A percentile compares a stretch with the other conserved stretches of the same genome.
phyloP scores from a whole-genome alignment of 1,284 basidiomycete species.

The Hemileia vastatrix region DNA sequence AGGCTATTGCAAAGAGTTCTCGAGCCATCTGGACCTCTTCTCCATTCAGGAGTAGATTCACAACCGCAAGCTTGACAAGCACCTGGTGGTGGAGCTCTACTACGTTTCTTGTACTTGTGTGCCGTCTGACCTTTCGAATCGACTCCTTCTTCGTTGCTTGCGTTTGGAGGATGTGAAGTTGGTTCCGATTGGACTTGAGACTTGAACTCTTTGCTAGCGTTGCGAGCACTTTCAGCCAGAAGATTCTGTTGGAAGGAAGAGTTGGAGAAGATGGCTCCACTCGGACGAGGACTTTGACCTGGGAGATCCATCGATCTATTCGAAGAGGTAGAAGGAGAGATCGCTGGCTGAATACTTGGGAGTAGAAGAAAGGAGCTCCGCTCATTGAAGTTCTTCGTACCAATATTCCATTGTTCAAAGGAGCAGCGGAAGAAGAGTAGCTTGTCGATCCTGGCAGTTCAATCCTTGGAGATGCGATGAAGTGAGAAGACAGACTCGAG shows the following conservation, averaged over 20 bases:
- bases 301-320: no score
- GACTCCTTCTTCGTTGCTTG: background rate
- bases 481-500: no score
- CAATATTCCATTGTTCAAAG: no score
- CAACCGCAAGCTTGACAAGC: constrained; percentile 37
- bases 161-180: background rate
- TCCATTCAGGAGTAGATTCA: constrained; percentile 40
- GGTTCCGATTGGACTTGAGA: no score
- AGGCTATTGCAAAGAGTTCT: constrained; percentile 43
- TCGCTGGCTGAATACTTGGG: no score
- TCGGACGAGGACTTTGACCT: constrained; percentile 24
- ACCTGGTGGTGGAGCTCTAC: constrained; percentile 38
- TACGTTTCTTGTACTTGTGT: constrained; percentile 40
- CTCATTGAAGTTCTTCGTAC: no score
- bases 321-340: no score
- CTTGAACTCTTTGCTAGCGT: no score
- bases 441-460: no score
- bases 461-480: no score
- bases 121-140: constrained; percentile 2
- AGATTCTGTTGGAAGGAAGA: constrained; percentile 16
- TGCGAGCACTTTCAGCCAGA: background rate
- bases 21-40: constrained; percentile 39
- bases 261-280: constrained; percentile 5
- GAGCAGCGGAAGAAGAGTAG: no score
- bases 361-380: no score